Conservation (phyloP, 345 rosid species). For the Eucalyptus rudis region DNA sequence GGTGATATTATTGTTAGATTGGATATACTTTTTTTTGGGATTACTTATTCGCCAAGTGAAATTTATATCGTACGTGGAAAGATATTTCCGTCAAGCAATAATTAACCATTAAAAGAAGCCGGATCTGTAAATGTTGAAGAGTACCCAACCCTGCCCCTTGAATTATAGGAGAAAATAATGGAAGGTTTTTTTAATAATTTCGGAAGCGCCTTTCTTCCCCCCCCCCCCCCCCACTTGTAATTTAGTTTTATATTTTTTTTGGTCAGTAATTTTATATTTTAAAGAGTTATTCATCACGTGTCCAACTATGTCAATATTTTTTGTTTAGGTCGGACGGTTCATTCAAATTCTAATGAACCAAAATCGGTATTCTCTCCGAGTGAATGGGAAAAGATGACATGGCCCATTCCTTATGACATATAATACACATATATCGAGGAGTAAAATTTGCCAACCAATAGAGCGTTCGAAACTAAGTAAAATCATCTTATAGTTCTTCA, state of each 20-base stretch:
- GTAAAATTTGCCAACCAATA: fast-evolving
- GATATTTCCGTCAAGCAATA: neutral
- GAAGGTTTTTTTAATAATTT: neutral
- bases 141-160: neutral
- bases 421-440: too few relatives aligned
- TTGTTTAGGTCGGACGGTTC: fast-evolving
- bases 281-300: too few relatives aligned
- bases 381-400: too few relatives aligned
- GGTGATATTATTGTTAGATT: neutral
- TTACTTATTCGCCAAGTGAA: neutral
- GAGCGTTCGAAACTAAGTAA: neutral
- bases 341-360: too few relatives aligned
- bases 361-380: too few relatives aligned
- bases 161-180: neutral
- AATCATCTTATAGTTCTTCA: neutral
- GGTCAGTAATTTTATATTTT: too few relatives aligned
- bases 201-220: neutral
- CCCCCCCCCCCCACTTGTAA: too few relatives aligned
- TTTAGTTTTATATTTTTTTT: too few relatives aligned
- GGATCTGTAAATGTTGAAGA: fast-evolving
- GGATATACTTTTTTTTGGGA: neutral
- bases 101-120: neutral
- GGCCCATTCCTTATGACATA: too few relatives aligned
- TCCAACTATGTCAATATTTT: fast-evolving
- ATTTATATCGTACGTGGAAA: neutral